Evolutionary conservation across 2,329 filamentous ascomycete genomes (phyloP).

Genomic region (Rhynchosporium secalis): DNA sequence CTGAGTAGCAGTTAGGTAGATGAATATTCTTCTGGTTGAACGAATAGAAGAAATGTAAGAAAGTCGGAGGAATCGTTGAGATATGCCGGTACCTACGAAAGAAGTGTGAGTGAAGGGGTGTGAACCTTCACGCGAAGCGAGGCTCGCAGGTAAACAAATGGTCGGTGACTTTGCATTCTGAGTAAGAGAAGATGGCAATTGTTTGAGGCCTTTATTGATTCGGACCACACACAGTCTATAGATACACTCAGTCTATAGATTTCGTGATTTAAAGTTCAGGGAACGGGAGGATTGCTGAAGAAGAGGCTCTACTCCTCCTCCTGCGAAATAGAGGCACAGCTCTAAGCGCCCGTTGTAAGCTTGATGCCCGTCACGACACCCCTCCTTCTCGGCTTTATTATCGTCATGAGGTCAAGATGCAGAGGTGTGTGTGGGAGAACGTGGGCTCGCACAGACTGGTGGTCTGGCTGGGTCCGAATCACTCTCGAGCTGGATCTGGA

Average conservation of each 20-base stretch:
- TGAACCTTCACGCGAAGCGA: neutral
- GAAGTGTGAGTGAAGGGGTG: conserved; percentile 6
- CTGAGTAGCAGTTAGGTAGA: neutral
- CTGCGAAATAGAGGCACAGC: neutral
- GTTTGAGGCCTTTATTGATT: neutral
- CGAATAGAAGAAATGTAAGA: neutral
- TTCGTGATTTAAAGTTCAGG: neutral
- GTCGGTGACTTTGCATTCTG: conserved; percentile 6
- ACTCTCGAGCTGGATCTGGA: conserved; percentile 2
- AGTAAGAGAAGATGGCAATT: neutral
- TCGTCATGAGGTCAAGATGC: conserved; percentile 14
- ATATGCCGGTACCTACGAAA: neutral
- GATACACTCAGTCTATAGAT: neutral
- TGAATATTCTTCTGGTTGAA: neutral
- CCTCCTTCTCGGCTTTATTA: neutral
- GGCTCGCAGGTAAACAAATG: neutral
- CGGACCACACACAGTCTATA: no score
- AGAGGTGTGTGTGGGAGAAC: neutral
- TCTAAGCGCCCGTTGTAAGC: conserved; percentile 2
- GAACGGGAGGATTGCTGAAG: neutral
- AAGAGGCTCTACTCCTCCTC: neutral
- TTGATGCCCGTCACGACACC: neutral
- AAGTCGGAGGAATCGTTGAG: neutral
- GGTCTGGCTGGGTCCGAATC: conserved; percentile 8
- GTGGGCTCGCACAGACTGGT: neutral